Base-by-base conservation (phyloP, 176 grass and related monocot species). In the Ananas comosus region DNA sequence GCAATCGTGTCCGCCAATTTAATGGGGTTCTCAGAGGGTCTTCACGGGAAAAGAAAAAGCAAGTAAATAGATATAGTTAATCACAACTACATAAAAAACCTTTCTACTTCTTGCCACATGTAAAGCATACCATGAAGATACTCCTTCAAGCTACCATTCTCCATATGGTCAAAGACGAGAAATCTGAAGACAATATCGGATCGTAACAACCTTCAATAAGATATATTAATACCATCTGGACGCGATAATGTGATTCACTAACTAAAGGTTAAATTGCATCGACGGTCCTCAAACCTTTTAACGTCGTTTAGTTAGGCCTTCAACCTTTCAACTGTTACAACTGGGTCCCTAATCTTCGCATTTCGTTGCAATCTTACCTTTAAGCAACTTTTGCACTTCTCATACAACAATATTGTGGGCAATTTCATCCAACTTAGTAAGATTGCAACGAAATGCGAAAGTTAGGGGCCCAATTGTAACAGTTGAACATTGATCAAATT, bases 11-110 rank as follows among this genome's bases (percentile, higher is more conserved):
- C 56, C 93, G 83, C 93, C 93, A 97, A 52, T 87, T 83, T 73
- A 97, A 66, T 19, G 93, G 93, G 51, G 86, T 97, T 79, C 84
- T 85, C 16, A 97, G 82, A 57, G 93, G 93, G 65, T 97, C 93
- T 97, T 84, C 24, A 53, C 33, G 59, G 17, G 67, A 70, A 68
- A 54, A 48, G 28, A 61, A 61, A 19, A 61, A 5, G 10, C 2
- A 17, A 2, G 16, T 9, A 18, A 61, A 18, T 61, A 61, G 21
- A 17, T 9, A 16, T 22, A 61, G 13, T 19, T 22, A 18, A 61
- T 61, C 17, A 22, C 16, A 59, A 9, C 14, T 70, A 70, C 50
- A 50, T 70, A 70, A 16, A 2, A 70, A 52, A 50, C 21, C 10
- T 23, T 70, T 51, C 49, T 9, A 52, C 2, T 3, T 19, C 21